These are phyloP conservation scores for Neobulgaria alba DNA, from an alignment of 2,329 filamentous ascomycete genomes.

Conservation along the genomic window DNA sequence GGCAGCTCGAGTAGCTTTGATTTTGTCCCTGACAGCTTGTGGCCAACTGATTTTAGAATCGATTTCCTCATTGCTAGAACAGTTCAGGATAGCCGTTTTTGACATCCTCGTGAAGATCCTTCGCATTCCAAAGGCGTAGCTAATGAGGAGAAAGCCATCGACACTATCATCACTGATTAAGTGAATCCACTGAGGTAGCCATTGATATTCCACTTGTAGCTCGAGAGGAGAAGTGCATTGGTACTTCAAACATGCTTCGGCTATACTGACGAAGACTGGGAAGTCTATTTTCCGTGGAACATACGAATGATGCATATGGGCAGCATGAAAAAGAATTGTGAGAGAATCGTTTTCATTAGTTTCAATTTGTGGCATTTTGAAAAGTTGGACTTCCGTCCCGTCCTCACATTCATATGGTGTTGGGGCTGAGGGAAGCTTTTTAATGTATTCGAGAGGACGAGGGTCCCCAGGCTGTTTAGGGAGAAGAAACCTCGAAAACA, in stretches of 20 bases:
- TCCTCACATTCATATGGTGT: too few relatives aligned
- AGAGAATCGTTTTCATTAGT: conserved; percentile 34
- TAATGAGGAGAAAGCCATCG: conserved; percentile 42
- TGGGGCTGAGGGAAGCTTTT: conserved; percentile 19
- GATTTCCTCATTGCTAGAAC: conserved; percentile 36
- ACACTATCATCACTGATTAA: conserved; percentile 38
- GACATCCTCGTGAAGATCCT: conserved; percentile 42
- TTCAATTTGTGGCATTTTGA: conserved; percentile 45
- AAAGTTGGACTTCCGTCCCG: conserved; percentile 37
- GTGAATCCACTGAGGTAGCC: conserved; percentile 45
- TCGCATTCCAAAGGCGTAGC: conserved; percentile 43
- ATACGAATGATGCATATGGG: conserved; percentile 40
- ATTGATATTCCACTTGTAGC: conserved; percentile 40
- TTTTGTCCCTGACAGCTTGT: conserved; percentile 37
- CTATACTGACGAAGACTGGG: conserved; percentile 42
- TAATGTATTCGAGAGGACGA: conserved; percentile 14
- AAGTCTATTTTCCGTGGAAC: conserved; percentile 40
- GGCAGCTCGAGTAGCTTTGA: conserved; percentile 39
- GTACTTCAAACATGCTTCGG: conserved; percentile 42
- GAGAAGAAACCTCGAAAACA: conserved; percentile 42
- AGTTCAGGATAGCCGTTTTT: conserved; percentile 40
- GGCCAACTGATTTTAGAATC: conserved; percentile 37
- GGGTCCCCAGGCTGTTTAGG: conserved; percentile 10
- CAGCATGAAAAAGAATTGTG: conserved; percentile 41
- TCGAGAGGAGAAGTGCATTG: conserved; percentile 44